Percentiles rank a stretch among this genome's conserved stretches.
Evolutionary conservation across 345 rosid genomes (phyloP).

Genomic region (Acer saccharum): DNA sequence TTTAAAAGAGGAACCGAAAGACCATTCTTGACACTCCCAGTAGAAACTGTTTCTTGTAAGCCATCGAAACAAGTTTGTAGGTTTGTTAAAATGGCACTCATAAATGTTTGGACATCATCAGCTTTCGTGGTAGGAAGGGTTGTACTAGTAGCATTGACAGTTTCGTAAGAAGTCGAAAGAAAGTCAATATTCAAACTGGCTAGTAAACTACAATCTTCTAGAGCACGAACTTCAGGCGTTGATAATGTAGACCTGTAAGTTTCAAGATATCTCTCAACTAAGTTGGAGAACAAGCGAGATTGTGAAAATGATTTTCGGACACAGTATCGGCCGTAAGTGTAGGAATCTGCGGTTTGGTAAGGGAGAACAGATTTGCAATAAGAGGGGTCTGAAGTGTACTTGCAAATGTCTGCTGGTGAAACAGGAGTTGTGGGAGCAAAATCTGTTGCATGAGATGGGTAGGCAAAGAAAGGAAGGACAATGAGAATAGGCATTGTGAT

Average conservation of each 20-base stretch:
- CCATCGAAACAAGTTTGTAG: constrained; percentile 80
- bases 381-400: constrained; percentile 61
- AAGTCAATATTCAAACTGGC: constrained; percentile 60
- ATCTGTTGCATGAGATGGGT: constrained; percentile 26
- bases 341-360: constrained; percentile 47
- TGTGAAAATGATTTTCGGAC: constrained; percentile 62
- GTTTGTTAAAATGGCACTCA: constrained; percentile 90
- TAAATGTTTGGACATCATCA: constrained; percentile 52
- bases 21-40: constrained; percentile 57
- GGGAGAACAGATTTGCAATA: constrained; percentile 65
- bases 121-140: constrained; percentile 47
- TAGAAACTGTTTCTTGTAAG: constrained; percentile 44
- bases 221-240: constrained; percentile 52
- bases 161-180: constrained; percentile 44
- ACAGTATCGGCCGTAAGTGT: constrained; percentile 54
- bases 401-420: constrained; percentile 46
- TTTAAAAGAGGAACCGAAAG: constrained; percentile 51
- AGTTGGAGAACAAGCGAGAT: constrained; percentile 49
- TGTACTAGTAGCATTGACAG: constrained; percentile 40
- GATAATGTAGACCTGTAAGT: constrained; percentile 42
- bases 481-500: constrained; percentile 6
- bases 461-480: constrained; percentile 30
- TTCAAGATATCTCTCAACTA: constrained; percentile 53
- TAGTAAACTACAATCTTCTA: constrained; percentile 69
- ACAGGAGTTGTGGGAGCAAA: constrained; percentile 26